Evolutionary conservation across 371 early-diverging fungal genomes (phyloP).

Genomic region (Blakeslea trispora): DNA sequence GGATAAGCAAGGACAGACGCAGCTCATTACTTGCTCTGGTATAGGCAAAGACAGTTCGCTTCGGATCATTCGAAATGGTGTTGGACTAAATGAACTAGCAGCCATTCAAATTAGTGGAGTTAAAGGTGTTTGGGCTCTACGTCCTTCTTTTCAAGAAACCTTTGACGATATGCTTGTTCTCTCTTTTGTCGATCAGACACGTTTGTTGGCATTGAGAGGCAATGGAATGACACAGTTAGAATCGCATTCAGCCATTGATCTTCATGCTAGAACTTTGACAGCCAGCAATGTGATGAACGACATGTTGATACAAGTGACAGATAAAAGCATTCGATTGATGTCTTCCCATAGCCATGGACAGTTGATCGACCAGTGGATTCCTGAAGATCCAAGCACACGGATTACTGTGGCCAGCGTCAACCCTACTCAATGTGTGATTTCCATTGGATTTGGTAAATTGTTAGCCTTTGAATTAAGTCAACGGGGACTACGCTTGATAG

Average conservation of each 20-base stretch:
- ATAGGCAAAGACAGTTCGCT: slow-evolving; percentile 75
- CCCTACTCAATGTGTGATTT: slow-evolving; percentile 66
- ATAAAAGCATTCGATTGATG: slow-evolving; percentile 42
- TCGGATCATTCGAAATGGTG: slow-evolving; percentile 87
- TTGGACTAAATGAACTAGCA: slow-evolving; percentile 80
- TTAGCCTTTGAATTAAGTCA: slow-evolving; percentile 59
- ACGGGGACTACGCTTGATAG: slow-evolving; percentile 41
- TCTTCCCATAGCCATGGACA: slow-evolving; percentile 24
- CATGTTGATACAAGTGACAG: slow-evolving; percentile 46
- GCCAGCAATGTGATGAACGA: slow-evolving; percentile 36
- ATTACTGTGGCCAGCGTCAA: slow-evolving; percentile 70
- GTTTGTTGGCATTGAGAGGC: slow-evolving; percentile 34
- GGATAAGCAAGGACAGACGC: slow-evolving; percentile 75
- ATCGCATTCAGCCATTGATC: slow-evolving; percentile 34
- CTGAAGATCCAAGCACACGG: slow-evolving; percentile 31
- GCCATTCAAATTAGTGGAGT: slow-evolving; percentile 70
- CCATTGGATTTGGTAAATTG: slow-evolving; percentile 60
- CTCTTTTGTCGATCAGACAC: slow-evolving; percentile 58
- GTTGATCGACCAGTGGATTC: slow-evolving; percentile 58
- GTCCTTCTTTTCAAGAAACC: slow-evolving; percentile 40
- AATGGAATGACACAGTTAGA: slow-evolving; percentile 36
- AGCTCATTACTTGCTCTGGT: slow-evolving; percentile 89
- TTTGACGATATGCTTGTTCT: slow-evolving; percentile 57
- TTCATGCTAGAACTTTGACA: slow-evolving; percentile 40
- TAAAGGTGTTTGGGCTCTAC: slow-evolving; percentile 74